Evolutionary conservation across 192 early-diverging fungal species (phyloP).

Genomic region (Coemansia sp.): DNA sequence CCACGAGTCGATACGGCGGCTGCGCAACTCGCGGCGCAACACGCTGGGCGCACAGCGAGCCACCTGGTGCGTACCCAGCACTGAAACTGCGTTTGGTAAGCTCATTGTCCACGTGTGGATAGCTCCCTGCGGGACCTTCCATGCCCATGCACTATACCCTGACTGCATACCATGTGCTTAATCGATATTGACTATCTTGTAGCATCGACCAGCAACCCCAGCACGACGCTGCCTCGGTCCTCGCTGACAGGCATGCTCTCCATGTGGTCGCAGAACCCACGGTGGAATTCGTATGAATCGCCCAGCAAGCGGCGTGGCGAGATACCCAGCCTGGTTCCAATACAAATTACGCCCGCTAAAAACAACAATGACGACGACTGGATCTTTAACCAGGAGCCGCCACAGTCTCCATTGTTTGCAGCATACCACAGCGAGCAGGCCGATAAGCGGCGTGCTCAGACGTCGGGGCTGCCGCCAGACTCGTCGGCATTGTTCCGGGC

Average conservation of each 20-base stretch:
- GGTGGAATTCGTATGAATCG: background rate
- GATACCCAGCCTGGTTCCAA: background rate
- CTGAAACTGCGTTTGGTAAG: background rate
- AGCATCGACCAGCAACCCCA: constrained; percentile 10
- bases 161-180: background rate
- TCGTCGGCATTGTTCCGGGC: background rate
- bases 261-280: constrained; percentile 11
- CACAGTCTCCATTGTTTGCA: constrained; percentile 41
- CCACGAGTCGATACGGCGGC: constrained; percentile 5
- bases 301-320: constrained; percentile 11
- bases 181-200: background rate
- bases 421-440: constrained; percentile 20
- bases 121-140: too few species aligned
- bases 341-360: background rate
- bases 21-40: constrained; percentile 1
- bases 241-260: constrained; percentile 25
- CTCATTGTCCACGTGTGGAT: background rate
- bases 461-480: constrained; percentile 1
- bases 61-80: constrained; percentile 5
- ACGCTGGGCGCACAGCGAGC: constrained; percentile 1
- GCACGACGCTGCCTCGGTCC: constrained; percentile 16
- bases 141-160: constrained; percentile 5
- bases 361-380: constrained; percentile 23
- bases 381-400: constrained; percentile 44
- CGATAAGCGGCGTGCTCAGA: background rate